Evolutionary conservation across 1,139 yeast genomes (phyloP).

Genomic region (Nadsonia commutata): DNA sequence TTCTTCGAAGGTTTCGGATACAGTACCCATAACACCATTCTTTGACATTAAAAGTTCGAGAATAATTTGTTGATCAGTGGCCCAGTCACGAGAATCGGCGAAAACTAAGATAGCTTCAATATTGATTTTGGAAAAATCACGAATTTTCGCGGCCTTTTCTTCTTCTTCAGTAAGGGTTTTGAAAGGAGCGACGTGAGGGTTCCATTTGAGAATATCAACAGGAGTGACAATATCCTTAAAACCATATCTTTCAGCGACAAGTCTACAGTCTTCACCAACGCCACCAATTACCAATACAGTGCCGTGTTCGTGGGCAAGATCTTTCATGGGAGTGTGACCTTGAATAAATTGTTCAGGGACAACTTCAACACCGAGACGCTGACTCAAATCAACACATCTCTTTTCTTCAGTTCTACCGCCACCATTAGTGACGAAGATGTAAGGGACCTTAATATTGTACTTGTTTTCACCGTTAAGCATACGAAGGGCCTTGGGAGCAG

Average conservation of each 20-base stretch:
- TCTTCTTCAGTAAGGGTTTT: constrained; percentile 66
- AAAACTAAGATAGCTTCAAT: constrained; percentile 66
- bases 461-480: constrained; percentile 63
- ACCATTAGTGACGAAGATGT: constrained; percentile 76
- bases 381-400: constrained; percentile 52
- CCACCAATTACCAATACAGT: constrained; percentile 80
- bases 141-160: constrained; percentile 35
- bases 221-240: constrained; percentile 65
- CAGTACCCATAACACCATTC: constrained; percentile 72
- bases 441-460: constrained; percentile 70
- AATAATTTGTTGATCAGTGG: constrained; percentile 78
- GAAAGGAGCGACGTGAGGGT: constrained; percentile 72
- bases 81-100: constrained; percentile 82
- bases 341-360: constrained; percentile 70
- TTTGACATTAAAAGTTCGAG: constrained; percentile 60
- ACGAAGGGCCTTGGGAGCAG: constrained; percentile 55
- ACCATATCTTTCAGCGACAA: constrained; percentile 66
- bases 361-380: constrained; percentile 43
- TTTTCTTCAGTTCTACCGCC: constrained; percentile 72
- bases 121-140: constrained; percentile 47
- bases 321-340: constrained; percentile 84
- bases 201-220: constrained; percentile 71
- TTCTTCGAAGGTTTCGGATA: constrained; percentile 50
- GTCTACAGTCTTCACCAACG: constrained; percentile 64
- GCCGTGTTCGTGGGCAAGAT: constrained; percentile 46